Evolutionary conservation across 805 yeast species (phyloP).

Genomic region (Saturnispora bothae): DNA sequence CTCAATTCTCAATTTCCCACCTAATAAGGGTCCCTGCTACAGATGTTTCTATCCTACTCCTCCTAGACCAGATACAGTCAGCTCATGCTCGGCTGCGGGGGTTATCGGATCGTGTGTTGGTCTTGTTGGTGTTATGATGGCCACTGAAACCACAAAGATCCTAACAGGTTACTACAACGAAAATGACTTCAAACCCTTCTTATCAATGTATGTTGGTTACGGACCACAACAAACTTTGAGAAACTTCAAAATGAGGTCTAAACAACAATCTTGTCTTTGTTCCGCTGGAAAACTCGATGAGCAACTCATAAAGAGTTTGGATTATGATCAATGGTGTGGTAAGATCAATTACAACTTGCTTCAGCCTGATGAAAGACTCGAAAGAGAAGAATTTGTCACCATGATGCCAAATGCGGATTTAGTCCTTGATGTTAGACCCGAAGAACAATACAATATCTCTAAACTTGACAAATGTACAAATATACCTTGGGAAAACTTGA

Average conservation of each 20-base stretch:
- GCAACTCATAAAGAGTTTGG: conserved; percentile 35
- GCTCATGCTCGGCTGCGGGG: conserved; percentile 88
- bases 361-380: conserved; percentile 34
- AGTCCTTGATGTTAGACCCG: conserved; percentile 72
- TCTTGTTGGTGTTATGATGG: conserved; percentile 78
- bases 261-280: conserved; percentile 55
- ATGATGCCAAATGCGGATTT: conserved; percentile 10
- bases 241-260: conserved; percentile 68
- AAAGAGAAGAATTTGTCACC: conserved; percentile 28
- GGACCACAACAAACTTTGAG: conserved; percentile 52
- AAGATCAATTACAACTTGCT: conserved; percentile 36
- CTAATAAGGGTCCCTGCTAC: conserved; percentile 75
- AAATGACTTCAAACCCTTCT: conserved; percentile 54
- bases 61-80: conserved; percentile 73
- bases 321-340: conserved; percentile 77
- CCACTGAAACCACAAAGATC: conserved; percentile 74
- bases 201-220: conserved; percentile 58
- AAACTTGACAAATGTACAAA: conserved; percentile 49
- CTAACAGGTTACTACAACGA: conserved; percentile 42
- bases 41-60: conserved; percentile 88
- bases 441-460: conserved; percentile 63
- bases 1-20: conserved; percentile 52
- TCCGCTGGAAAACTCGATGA: conserved; percentile 36
- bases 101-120: conserved; percentile 97
- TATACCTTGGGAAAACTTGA: conserved; percentile 47